Conservation (phyloP, 2,329 filamentous ascomycete species). For the Fusarium sp. region DNA sequence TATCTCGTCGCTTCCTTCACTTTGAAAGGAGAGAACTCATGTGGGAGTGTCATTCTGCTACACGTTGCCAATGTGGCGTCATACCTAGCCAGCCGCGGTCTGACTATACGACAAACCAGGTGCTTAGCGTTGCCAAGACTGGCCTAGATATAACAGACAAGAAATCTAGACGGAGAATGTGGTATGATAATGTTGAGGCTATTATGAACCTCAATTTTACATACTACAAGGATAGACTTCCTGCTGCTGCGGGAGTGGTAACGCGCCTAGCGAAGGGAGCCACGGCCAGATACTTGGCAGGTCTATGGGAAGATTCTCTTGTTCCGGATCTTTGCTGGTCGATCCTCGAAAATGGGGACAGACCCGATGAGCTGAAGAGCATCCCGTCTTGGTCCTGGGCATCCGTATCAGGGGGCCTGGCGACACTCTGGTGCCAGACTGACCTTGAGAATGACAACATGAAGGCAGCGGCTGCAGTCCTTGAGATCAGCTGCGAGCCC, state of each 20-base stretch:
- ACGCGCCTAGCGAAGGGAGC: neutral
- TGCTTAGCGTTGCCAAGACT: neutral
- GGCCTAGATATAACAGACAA: neutral
- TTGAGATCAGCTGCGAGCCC: neutral
- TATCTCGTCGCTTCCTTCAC: neutral
- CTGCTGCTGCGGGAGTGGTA: neutral
- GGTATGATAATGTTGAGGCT: neutral
- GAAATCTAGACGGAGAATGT: neutral
- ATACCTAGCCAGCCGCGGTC: neutral
- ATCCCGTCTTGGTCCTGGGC: neutral
- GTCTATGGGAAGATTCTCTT: neutral
- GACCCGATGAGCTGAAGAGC: neutral
- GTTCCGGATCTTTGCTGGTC: neutral
- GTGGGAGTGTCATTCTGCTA: neutral
- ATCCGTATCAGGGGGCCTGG: neutral
- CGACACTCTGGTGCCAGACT: neutral
- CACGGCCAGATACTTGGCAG: neutral
- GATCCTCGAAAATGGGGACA: neutral
- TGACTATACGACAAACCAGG: neutral
- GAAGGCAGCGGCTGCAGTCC: neutral
- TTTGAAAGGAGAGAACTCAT: neutral
- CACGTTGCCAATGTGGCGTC: neutral
- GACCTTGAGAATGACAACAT: neutral
- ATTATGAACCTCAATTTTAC: neutral
- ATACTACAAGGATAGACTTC: neutral